A percentile compares a stretch with the other conserved stretches of the same genome.
phyloP scores from a whole-genome alignment of 768 basidiomycete species.

The Tulasnella sp. region DNA sequence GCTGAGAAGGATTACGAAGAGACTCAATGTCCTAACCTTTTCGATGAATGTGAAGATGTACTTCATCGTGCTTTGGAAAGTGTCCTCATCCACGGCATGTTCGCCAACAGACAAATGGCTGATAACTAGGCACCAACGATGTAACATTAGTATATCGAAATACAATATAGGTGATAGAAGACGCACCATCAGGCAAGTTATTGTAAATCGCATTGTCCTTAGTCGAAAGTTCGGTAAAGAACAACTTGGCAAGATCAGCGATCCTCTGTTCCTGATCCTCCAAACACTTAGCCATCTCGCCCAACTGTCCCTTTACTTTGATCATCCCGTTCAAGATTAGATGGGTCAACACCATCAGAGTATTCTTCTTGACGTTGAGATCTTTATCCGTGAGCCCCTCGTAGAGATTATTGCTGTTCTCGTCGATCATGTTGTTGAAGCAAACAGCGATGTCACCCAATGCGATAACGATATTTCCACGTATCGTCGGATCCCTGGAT shows the following conservation, averaged over 20 bases:
- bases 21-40: constrained; percentile 43
- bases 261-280: constrained; percentile 82
- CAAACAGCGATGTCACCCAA: constrained; percentile 95
- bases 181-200: constrained; percentile 85
- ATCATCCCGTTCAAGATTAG: constrained; percentile 98
- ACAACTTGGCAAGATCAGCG: constrained; percentile 89
- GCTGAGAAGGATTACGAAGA: neutral
- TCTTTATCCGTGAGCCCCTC: constrained; percentile 81
- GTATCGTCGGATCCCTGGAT: constrained; percentile 75
- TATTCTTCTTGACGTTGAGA: constrained; percentile 94
- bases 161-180: neutral
- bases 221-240: constrained; percentile 90
- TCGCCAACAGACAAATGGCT: constrained; percentile 84
- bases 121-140: constrained; percentile 48
- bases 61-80: constrained; percentile 81
- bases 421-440: constrained; percentile 95
- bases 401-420: constrained; percentile 92
- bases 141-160: neutral
- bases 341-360: constrained; percentile 95
- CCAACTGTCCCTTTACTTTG: constrained; percentile 97
- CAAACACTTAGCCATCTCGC: constrained; percentile 99
- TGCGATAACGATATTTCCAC: constrained; percentile 94
- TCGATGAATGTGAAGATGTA: constrained; percentile 97
- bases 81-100: constrained; percentile 84
- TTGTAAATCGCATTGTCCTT: constrained; percentile 99